These are phyloP conservation scores for Calonectria honghensis DNA, from an alignment of 2,329 filamentous ascomycete species.

Conservation along the genomic window DNA sequence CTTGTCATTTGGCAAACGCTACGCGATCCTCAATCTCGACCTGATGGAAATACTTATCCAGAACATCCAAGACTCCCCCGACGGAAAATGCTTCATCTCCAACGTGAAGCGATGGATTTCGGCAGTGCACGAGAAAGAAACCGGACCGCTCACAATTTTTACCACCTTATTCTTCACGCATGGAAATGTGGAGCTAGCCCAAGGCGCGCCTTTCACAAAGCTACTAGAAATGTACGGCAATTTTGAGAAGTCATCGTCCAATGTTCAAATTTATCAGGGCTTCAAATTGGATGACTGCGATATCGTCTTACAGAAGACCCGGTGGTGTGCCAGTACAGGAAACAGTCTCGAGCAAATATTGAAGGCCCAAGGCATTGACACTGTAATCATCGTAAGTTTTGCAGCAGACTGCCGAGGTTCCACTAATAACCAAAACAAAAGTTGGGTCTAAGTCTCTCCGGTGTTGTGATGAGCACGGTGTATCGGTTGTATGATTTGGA, in stretches of 20 bases:
- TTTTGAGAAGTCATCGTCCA: conserved; percentile 36
- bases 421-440: conserved; percentile 34
- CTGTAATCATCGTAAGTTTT: conserved; percentile 22
- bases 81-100: conserved; percentile 33
- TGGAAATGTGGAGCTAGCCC: background rate
- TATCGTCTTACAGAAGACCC: conserved; percentile 61
- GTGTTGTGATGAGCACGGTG: conserved; percentile 64
- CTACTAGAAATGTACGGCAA: background rate
- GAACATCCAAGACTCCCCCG: conserved; percentile 56
- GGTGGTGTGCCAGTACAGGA: conserved; percentile 64
- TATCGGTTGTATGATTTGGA: conserved; percentile 66
- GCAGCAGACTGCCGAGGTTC: too few species aligned
- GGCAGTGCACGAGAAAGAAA: conserved; percentile 13
- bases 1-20: conserved; percentile 37
- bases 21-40: conserved; percentile 59
- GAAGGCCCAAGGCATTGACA: conserved; percentile 37
- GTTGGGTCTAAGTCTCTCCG: conserved; percentile 64
- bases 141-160: background rate
- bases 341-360: conserved; percentile 65
- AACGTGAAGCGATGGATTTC: conserved; percentile 7
- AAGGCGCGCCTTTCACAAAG: background rate
- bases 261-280: conserved; percentile 57
- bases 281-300: conserved; percentile 59
- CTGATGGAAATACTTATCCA: conserved; percentile 62
- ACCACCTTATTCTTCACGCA: conserved; percentile 11